A percentile compares a stretch with the other conserved stretches of the same genome.
phyloP scores from a whole-genome alignment of 2,329 filamentous ascomycete species.

The Ceratocystis ficicola region DNA sequence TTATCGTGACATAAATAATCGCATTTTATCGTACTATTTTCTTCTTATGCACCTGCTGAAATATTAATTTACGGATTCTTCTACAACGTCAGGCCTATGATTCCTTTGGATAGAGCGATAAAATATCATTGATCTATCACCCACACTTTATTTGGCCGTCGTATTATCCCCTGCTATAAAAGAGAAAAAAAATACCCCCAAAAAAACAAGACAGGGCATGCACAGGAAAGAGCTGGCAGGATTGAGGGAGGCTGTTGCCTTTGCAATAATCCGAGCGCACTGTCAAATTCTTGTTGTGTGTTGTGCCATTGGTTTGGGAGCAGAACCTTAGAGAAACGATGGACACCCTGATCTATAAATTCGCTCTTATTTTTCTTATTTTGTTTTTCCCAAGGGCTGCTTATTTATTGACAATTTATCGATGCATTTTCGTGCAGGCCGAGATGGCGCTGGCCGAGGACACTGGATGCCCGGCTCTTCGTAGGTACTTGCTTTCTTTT shows the following conservation, averaged over 20 bases:
- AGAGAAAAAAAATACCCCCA: background rate
- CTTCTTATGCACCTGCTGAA: background rate
- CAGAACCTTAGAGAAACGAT: background rate
- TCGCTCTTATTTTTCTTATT: background rate
- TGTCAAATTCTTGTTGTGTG: background rate
- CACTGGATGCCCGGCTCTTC: background rate
- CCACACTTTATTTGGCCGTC: background rate
- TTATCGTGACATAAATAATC: no score
- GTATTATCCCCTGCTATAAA: background rate
- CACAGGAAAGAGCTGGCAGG: background rate
- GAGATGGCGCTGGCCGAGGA: background rate
- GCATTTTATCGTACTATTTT: background rate
- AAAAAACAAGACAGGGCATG: background rate
- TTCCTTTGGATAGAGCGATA: background rate
- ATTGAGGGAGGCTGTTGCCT: background rate
- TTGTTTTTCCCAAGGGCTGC: background rate
- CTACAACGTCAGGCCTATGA: background rate
- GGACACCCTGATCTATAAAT: background rate
- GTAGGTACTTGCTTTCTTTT: background rate
- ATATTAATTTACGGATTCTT: background rate
- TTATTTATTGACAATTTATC: background rate
- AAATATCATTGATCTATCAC: background rate
- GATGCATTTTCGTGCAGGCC: background rate
- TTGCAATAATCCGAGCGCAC: constrained; percentile 4
- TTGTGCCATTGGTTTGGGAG: background rate